Base-by-base conservation (phyloP, 179 eudicot genomes). In the Pouteria campechiana region DNA sequence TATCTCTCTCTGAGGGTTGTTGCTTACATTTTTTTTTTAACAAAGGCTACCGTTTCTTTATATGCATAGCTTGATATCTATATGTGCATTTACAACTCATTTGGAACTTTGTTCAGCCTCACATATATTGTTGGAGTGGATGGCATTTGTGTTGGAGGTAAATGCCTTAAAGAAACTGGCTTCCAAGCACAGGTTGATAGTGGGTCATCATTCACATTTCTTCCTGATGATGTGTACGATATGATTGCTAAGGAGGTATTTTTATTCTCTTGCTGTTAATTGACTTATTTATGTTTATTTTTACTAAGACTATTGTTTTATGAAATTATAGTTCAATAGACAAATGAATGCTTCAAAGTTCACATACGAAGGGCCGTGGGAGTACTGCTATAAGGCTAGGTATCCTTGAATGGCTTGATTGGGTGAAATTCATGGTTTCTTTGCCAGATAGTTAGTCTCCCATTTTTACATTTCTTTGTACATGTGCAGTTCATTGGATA, bases 311-410 rank as follows among this genome's bases (percentile, higher is more conserved):
- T 40, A 44, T 44, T n/a, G 27, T 46, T 57, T 25, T 43, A 50
- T 50, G 47, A 48, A 37, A 11, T 49, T 35, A 38, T 63, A 90
- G 98, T 86, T 90, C 64, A 87, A 81, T 57, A 69, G 73, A 66
- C 76, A 72, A 70, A 62, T 75, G 36, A 77, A 81, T 48, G 76
- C 80, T 25, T 61, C 78, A 25, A 72, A 77, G 41, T 43, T 64
- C 12, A 68, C 41, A 34, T 81, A 52, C 61, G 78, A 81, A 28
- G 78, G 81, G 35, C 86, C 79, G 22, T 90, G 89, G 90, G 56
- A 82, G 34, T 78, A 86, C 56, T 90, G 98, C 67, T 90, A 90
- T 38, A 61, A 55, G 30, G 56, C 73, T 62, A 81, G 98, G 98
- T 90, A 38, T 55, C 13, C 38, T 8, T 43, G 11, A 40, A 16